A percentile compares a stretch with the other conserved stretches of the same genome.
Conservation (phyloP, 495 filamentous ascomycete genomes). For the Bacidia rubella region DNA sequence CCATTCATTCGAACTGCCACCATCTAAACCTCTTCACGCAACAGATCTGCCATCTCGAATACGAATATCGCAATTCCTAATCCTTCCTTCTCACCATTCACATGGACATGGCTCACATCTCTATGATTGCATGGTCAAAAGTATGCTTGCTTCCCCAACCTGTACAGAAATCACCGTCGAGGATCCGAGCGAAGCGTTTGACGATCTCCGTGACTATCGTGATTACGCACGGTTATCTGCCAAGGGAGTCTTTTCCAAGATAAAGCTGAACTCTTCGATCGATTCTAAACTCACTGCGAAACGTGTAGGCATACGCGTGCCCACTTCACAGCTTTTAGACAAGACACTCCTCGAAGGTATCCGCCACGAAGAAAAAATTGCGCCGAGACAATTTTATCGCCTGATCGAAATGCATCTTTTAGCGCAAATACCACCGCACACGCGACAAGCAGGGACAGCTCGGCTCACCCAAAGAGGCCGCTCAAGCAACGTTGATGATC, state of each 20-base stretch:
- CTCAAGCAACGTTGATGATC: slow-evolving; percentile 39
- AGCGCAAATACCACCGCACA: slow-evolving; percentile 48
- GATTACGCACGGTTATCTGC: slow-evolving; percentile 56
- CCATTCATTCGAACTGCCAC: slow-evolving; percentile 30
- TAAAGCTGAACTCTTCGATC: slow-evolving; percentile 30
- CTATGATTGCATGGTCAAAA: slow-evolving; percentile 61
- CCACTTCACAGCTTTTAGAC: slow-evolving; percentile 50
- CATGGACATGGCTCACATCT: slow-evolving; percentile 67
- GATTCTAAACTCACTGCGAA: slow-evolving; percentile 28
- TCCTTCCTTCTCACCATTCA: slow-evolving; percentile 77
- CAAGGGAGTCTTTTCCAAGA: slow-evolving; percentile 28
- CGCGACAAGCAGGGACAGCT: slow-evolving; percentile 41
- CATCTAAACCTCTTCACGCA: slow-evolving; percentile 26
- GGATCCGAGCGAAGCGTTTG: slow-evolving; percentile 90
- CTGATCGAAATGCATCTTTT: slow-evolving; percentile 84
- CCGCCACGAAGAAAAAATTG: slow-evolving; percentile 59
- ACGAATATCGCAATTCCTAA: slow-evolving; percentile 86
- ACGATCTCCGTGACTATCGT: slow-evolving; percentile 72
- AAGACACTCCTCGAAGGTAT: slow-evolving; percentile 42
- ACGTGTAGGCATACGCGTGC: slow-evolving; percentile 34
- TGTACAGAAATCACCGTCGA: slow-evolving; percentile 83
- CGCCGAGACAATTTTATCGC: slow-evolving; percentile 72
- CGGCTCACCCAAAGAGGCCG: slow-evolving; percentile 45
- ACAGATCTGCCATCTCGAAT: slow-evolving; percentile 50
- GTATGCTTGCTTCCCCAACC: slow-evolving; percentile 45